Evolutionary conservation across 345 rosid genomes (phyloP), one percentile per base, ranked within the genome.

Genomic region (Eutrema japonicum): DNA sequence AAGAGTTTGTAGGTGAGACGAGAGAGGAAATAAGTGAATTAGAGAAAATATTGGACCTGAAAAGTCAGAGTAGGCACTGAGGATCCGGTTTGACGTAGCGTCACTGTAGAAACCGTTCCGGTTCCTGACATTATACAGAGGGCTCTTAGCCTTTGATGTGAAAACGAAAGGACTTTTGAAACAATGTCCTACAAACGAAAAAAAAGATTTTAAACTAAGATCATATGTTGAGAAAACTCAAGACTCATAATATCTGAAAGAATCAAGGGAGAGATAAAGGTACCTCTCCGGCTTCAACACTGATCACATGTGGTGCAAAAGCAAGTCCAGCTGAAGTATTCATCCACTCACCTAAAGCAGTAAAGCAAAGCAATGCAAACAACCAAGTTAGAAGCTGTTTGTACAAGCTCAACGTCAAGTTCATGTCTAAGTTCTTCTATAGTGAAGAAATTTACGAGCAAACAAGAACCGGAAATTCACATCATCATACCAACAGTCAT

Each of bases 61-160:
- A 68, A 88, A 41, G 92, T 84, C 36, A 77, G 50, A 51, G 78
- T 70, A 50, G 85, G 85, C 64, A 43, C 80, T 3, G 84, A 65
- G 48, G 93, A 74, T 62, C 86, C 88, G 9, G 96, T 85, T 79
- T 84, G 83, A 36, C 85, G 85, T 32, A 91, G 82, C 7, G 92
- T 87, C 30, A 88, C 93, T 41, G 85, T 79, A 59, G 96, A 91
- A 73, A 88, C 82, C 46, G 85, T 73, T 63, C 97, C 97, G 59
- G 80, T 80, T 62, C 89, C 98, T 13, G 98, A 91, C 86, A 94
- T 82, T 74, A 94, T 74, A 83, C 92, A 89, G 16, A 91, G 73
- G 64, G 93, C 97, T 81, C 98, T 94, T 51, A 90, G 90, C 76
- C 97, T 85, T 66, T 88, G 97, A 55, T 86, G 88, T 10, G 98